phyloP scores from a whole-genome alignment of 352 stramenopile genomes.

The Pythium brassicae region DNA sequence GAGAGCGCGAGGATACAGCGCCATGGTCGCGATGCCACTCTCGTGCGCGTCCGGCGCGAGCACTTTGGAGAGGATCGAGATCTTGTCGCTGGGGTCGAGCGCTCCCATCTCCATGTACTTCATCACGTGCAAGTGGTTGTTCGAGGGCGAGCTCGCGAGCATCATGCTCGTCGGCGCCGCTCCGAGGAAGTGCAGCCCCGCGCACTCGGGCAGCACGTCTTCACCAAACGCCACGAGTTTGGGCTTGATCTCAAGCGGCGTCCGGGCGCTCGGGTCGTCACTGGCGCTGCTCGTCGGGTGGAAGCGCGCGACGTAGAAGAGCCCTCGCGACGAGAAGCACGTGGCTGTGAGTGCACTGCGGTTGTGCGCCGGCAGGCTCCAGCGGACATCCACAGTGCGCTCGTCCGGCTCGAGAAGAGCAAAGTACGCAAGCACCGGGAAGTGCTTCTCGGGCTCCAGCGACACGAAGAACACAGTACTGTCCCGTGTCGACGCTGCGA shows the following conservation, averaged over 20 bases:
- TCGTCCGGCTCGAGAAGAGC: constrained; percentile 32
- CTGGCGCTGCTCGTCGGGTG: constrained; percentile 1
- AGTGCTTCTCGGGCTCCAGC: constrained; percentile 69
- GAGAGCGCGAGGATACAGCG: constrained; percentile 36
- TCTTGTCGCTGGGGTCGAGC: constrained; percentile 41
- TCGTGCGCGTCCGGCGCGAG: constrained; percentile 49
- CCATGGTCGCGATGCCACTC: constrained; percentile 44
- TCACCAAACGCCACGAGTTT: constrained; percentile 50
- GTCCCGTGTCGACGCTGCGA: constrained; percentile 50
- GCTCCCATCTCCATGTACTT: constrained; percentile 48
- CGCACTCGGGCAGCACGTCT: constrained; percentile 32
- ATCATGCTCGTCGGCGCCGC: constrained; percentile 46
- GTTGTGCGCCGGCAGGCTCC: constrained; percentile 35
- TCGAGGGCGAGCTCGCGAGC: constrained; percentile 30
- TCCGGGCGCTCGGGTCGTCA: constrained; percentile 11
- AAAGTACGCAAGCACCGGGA: constrained; percentile 54
- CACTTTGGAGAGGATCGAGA: constrained; percentile 45
- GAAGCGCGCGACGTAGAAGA: constrained; percentile 48
- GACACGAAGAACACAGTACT: constrained; percentile 50
- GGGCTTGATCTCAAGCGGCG: constrained; percentile 22
- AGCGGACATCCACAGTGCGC: constrained; percentile 50
- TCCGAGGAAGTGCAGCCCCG: constrained; percentile 35
- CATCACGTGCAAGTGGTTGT: constrained; percentile 39
- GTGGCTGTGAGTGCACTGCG: constrained; percentile 45
- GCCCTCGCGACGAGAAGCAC: constrained; percentile 43